Evolutionary conservation across 2,329 filamentous ascomycete genomes (phyloP).

Genomic region (Paecilomyces variotii): DNA sequence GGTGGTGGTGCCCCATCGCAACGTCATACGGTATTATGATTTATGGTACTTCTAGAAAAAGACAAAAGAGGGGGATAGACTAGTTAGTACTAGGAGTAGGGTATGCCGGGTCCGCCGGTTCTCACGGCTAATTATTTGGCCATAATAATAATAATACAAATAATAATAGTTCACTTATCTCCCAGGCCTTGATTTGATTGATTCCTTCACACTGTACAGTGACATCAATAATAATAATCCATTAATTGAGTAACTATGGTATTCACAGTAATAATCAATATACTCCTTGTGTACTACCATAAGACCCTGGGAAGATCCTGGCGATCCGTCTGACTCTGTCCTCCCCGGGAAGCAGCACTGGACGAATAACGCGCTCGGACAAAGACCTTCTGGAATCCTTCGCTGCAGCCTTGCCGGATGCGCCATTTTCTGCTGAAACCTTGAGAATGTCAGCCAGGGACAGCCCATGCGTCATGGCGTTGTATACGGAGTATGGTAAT

Average conservation of each 20-base stretch:
- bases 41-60: no score
- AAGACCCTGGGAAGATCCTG: background rate
- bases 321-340: background rate
- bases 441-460: slow-evolving; percentile 9
- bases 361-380: background rate
- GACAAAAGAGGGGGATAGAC: no score
- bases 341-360: background rate
- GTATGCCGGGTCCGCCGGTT: background rate
- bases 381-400: slow-evolving; percentile 26
- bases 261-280: no score
- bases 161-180: no score
- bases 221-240: no score
- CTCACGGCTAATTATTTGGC: background rate
- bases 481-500: background rate
- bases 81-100: no score
- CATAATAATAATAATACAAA: no score
- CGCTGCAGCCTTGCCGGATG: slow-evolving; percentile 18
- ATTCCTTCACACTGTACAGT: no score
- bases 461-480: background rate
- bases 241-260: no score
- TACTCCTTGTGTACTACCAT: no score
- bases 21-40: background rate
- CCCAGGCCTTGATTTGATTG: no score
- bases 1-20: background rate
- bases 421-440: slow-evolving; percentile 10